These are phyloP conservation scores for Mycena chlorophos DNA, from an alignment of 768 basidiomycete genomes.

Conservation along the genomic window DNA sequence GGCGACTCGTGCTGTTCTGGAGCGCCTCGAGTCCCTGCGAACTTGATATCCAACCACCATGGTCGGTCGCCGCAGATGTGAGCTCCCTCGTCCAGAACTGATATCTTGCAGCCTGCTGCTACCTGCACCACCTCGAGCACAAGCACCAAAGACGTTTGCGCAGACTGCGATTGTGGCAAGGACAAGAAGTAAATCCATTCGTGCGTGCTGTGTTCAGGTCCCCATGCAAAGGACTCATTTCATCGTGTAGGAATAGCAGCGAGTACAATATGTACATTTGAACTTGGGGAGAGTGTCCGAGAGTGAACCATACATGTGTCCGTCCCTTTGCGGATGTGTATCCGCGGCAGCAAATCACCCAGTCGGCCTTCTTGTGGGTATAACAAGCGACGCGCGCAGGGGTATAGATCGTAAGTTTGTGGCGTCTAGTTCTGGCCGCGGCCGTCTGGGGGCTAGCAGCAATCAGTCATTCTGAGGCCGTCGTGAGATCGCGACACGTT, in stretches of 20 bases:
- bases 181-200: slow-evolving; percentile 16
- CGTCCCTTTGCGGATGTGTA: too few species aligned
- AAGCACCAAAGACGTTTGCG: slow-evolving; percentile 13
- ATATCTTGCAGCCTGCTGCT: slow-evolving; percentile 7
- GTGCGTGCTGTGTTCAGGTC: background rate
- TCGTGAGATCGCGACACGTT: background rate
- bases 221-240: too few species aligned
- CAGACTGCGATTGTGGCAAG: slow-evolving; percentile 20
- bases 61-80: background rate
- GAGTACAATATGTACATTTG: background rate
- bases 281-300: background rate
- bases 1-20: background rate
- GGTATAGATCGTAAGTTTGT: background rate
- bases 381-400: background rate
- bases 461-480: background rate
- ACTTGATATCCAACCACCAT: background rate
- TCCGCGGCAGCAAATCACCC: background rate
- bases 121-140: slow-evolving; percentile 4
- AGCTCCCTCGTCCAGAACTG: background rate
- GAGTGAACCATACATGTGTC: background rate
- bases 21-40: background rate
- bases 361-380: background rate
- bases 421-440: too few species aligned
- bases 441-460: background rate
- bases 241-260: too few species aligned